phyloP scores from a whole-genome alignment of 2,329 filamentous ascomycete genomes.

The Penicillium sp. region DNA sequence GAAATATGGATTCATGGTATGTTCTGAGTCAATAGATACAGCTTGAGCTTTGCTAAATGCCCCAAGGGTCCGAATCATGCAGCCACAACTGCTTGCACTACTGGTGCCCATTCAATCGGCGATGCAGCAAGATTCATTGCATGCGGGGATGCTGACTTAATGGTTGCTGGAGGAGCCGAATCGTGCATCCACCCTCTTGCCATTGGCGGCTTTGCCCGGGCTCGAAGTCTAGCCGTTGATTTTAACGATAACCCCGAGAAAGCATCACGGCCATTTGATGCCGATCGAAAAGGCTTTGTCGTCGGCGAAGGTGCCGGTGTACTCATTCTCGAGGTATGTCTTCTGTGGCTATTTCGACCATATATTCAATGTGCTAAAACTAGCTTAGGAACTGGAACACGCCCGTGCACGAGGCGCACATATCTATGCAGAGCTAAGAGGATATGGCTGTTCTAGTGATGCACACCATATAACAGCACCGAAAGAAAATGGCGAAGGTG shows the following conservation, averaged over 20 bases:
- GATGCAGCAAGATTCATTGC: slow-evolving; percentile 91
- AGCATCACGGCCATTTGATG: slow-evolving; percentile 86
- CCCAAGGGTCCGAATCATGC: slow-evolving; percentile 83
- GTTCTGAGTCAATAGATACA: background rate
- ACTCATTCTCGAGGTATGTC: slow-evolving; percentile 70
- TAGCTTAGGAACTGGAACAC: slow-evolving; percentile 71
- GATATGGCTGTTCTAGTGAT: slow-evolving; percentile 89
- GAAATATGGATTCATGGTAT: slow-evolving; percentile 74
- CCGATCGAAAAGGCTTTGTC: slow-evolving; percentile 78
- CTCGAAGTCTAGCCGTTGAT: slow-evolving; percentile 77
- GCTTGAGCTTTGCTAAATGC: background rate
- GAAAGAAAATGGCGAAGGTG: slow-evolving; percentile 76
- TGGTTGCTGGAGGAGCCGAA: slow-evolving; percentile 94
- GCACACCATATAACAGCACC: slow-evolving; percentile 94
- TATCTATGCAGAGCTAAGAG: slow-evolving; percentile 85
- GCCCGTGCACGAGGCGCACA: slow-evolving; percentile 73
- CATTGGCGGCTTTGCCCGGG: slow-evolving; percentile 86
- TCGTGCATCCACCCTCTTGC: slow-evolving; percentile 94
- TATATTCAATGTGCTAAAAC: background rate
- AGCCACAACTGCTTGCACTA: slow-evolving; percentile 92
- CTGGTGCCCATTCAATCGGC: slow-evolving; percentile 89
- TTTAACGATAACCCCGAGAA: slow-evolving; percentile 71
- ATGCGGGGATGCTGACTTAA: slow-evolving; percentile 88
- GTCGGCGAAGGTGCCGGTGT: slow-evolving; percentile 91
- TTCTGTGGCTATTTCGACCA: background rate